phyloP scores from a whole-genome alignment of 225 moss, liverwort and hornwort species.

The Sphagnum tenellum region DNA sequence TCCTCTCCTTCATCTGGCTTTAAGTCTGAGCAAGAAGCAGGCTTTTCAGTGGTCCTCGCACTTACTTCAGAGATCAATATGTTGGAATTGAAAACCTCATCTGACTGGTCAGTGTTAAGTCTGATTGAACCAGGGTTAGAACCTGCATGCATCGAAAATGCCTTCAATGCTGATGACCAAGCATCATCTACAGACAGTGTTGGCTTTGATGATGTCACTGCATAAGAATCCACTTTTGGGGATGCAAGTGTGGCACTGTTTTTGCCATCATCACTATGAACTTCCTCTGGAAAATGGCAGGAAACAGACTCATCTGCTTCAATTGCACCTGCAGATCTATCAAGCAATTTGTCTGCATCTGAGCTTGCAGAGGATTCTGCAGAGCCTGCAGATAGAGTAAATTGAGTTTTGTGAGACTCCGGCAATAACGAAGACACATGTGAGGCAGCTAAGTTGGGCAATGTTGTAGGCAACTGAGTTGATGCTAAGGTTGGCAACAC shows the following conservation, averaged over 20 bases:
- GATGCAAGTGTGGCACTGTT: slow-evolving; percentile 14
- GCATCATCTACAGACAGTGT: slow-evolving; percentile 15
- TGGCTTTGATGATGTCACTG: slow-evolving; percentile 21
- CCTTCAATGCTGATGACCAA: slow-evolving; percentile 12
- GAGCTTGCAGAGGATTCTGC: background rate
- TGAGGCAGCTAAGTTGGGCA: slow-evolving; percentile 9
- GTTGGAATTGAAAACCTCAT: too few relatives aligned
- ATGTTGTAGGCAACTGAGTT: background rate
- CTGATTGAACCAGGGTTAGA: too few relatives aligned
- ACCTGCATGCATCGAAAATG: slow-evolving; percentile 8
- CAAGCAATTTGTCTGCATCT: slow-evolving; percentile 1
- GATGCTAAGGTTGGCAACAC: slow-evolving; percentile 15
- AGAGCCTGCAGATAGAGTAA: slow-evolving; percentile 3
- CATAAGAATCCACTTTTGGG: slow-evolving; percentile 10
- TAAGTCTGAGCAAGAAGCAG: too few relatives aligned
- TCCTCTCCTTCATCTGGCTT: too few relatives aligned
- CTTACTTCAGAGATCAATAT: too few relatives aligned
- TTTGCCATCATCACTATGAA: slow-evolving; percentile 10
- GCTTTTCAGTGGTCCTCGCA: too few relatives aligned
- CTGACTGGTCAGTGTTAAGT: too few relatives aligned
- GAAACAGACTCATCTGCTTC: slow-evolving; percentile 1
- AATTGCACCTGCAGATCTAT: slow-evolving; percentile 4
- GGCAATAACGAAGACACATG: slow-evolving; percentile 11
- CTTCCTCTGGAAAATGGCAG: slow-evolving; percentile 8
- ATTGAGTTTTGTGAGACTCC: background rate